phyloP scores from a whole-genome alignment of 148 eudicot species.

The Rheum nobile region DNA sequence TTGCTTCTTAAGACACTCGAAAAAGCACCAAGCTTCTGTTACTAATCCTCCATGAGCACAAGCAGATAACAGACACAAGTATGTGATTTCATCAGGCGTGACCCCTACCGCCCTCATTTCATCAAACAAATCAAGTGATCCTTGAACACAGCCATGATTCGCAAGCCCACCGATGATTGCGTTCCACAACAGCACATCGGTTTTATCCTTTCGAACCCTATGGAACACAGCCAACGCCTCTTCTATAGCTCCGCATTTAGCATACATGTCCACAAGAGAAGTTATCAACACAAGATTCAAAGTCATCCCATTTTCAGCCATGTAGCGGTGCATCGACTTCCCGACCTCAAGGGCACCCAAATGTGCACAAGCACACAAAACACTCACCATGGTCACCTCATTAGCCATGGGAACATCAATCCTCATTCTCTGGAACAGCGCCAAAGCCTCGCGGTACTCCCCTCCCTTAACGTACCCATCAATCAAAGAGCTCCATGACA shows the following conservation, averaged over 20 bases:
- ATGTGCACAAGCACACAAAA: conserved; percentile 79
- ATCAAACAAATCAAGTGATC: conserved; percentile 38
- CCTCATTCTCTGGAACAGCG: conserved; percentile 48
- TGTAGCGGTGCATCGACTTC: conserved; percentile 43
- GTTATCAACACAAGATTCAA: conserved; percentile 52
- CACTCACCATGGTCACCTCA: conserved; percentile 93
- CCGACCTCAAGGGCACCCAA: conserved; percentile 81
- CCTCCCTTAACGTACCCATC: conserved; percentile 80
- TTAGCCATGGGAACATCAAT: conserved; percentile 43
- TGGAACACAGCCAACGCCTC: conserved; percentile 56
- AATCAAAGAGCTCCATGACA: conserved; percentile 85
- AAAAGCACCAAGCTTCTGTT: conserved; percentile 57
- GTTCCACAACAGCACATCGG: conserved; percentile 78
- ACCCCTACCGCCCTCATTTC: conserved; percentile 50
- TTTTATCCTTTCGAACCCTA: conserved; percentile 27
- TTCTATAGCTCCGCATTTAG: conserved; percentile 76
- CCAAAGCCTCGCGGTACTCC: conserved; percentile 49
- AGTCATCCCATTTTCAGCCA: conserved; percentile 38
- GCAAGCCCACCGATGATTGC: conserved; percentile 87
- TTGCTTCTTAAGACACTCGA: conserved; percentile 31
- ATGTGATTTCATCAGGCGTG: conserved; percentile 65
- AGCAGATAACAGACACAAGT: conserved; percentile 60
- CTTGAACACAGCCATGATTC: conserved; percentile 49
- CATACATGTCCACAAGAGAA: conserved; percentile 86
- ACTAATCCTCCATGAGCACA: conserved; percentile 87